Conservation (phyloP, 345 rosid genomes). For the Murraya paniculata region DNA sequence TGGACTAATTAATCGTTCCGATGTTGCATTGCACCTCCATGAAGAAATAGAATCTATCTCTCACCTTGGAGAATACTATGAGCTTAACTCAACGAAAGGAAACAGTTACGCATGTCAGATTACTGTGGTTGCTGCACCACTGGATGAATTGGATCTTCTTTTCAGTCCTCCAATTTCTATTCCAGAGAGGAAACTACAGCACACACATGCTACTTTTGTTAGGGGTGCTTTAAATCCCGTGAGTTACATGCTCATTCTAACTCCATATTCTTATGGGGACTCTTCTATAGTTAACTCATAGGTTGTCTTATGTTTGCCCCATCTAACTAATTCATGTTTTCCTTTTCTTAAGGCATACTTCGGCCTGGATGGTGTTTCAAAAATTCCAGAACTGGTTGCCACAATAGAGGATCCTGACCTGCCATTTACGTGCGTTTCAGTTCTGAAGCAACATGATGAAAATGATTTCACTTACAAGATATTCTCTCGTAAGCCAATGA, state of each 20-base stretch:
- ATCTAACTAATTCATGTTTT: background rate
- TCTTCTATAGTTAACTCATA: background rate
- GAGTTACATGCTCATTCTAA: slow-evolving; percentile 23
- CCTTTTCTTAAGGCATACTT: slow-evolving; percentile 59
- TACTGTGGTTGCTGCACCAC: slow-evolving; percentile 70
- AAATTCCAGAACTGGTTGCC: slow-evolving; percentile 76
- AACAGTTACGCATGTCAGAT: slow-evolving; percentile 62
- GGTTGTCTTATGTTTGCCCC: background rate
- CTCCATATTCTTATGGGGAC: background rate
- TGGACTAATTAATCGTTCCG: slow-evolving; percentile 64
- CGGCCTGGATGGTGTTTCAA: slow-evolving; percentile 52
- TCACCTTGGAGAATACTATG: slow-evolving; percentile 55
- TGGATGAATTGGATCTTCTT: slow-evolving; percentile 69
- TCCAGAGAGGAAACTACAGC: slow-evolving; percentile 80
- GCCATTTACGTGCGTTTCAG: slow-evolving; percentile 80
- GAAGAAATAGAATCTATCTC: slow-evolving; percentile 73
- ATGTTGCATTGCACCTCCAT: slow-evolving; percentile 60
- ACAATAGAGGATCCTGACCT: slow-evolving; percentile 73
- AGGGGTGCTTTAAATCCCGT: slow-evolving; percentile 88
- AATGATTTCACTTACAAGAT: slow-evolving; percentile 72
- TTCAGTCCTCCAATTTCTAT: slow-evolving; percentile 63
- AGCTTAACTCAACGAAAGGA: slow-evolving; percentile 74
- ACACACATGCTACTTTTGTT: slow-evolving; percentile 89
- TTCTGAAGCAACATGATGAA: slow-evolving; percentile 53
- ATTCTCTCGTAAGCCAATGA: slow-evolving; percentile 59